Evolutionary conservation across 495 filamentous ascomycete genomes (phyloP).

Genomic region (Penicillium dipodomyicola): DNA sequence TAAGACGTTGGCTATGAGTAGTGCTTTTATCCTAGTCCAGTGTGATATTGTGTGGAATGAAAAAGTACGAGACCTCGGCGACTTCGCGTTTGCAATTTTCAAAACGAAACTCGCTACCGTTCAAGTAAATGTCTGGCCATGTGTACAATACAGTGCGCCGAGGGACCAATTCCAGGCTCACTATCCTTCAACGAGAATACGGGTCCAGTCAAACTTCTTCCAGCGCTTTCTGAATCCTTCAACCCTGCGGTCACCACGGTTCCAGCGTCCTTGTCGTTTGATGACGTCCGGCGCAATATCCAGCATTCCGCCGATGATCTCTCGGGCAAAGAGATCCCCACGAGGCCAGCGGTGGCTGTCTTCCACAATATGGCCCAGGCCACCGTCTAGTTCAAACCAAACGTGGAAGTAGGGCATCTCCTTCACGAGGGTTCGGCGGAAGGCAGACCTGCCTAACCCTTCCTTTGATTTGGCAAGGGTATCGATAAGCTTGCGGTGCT

Average conservation of each 20-base stretch:
- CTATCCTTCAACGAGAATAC: conserved; percentile 61
- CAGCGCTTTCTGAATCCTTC: conserved; percentile 81
- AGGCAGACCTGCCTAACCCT: conserved; percentile 75
- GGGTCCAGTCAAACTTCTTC: conserved; percentile 96
- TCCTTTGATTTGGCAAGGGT: conserved; percentile 68
- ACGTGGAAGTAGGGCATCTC: conserved; percentile 99
- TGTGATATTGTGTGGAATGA: not conserved
- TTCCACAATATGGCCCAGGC: conserved; percentile 89
- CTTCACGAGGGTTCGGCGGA: conserved; percentile 79
- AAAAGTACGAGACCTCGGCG: no score
- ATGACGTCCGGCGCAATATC: conserved; percentile 80
- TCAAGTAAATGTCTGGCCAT: not conserved
- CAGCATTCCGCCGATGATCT: conserved; percentile 91
- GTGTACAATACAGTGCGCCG: conserved; percentile 8
- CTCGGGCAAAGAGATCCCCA: conserved; percentile 90
- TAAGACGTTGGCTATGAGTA: not conserved
- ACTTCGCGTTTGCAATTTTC: not conserved
- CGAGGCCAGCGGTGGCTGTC: conserved; percentile 83
- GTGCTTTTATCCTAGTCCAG: not conserved
- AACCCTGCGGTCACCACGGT: conserved; percentile 65
- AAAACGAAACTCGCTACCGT: not conserved
- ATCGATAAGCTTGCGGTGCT: conserved; percentile 92
- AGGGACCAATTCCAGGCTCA: not conserved
- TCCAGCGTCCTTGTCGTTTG: conserved; percentile 89
- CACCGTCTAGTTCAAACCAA: conserved; percentile 92